Percentiles rank a stretch among this genome's conserved stretches.
Conservation (phyloP, 2,329 filamentous ascomycete genomes). For the Exserohilum rostratum region DNA sequence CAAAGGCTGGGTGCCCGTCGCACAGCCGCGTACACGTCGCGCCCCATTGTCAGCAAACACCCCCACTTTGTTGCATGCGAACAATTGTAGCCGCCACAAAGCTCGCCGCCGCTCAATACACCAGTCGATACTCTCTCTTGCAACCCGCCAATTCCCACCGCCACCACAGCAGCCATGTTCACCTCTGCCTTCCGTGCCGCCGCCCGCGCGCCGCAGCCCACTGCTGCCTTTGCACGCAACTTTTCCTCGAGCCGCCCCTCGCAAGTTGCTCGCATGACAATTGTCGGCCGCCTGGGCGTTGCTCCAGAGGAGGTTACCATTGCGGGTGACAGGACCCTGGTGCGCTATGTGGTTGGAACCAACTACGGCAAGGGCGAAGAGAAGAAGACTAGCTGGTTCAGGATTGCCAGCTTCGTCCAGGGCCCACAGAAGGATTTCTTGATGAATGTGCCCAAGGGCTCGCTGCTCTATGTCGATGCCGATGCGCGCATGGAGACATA, state of each 20-base stretch:
- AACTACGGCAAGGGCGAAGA: conserved; percentile 71
- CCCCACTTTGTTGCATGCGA: conserved; percentile 13
- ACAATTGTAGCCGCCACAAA: conserved; percentile 6
- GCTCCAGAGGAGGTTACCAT: conserved; percentile 77
- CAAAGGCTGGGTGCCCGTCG: conserved; percentile 2
- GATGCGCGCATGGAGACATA: conserved; percentile 70
- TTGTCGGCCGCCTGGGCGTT: conserved; percentile 84
- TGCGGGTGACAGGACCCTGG: conserved; percentile 75
- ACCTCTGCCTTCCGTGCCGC: conserved; percentile 55
- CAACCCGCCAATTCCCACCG: not conserved
- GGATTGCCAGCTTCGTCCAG: conserved; percentile 74
- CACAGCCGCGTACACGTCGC: conserved; percentile 24
- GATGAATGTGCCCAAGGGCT: conserved; percentile 77
- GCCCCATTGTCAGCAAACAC: conserved; percentile 14
- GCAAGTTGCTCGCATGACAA: conserved; percentile 76
- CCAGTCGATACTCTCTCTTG: not conserved
- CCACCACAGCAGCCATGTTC: conserved; percentile 34
- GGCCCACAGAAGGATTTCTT: conserved; percentile 74
- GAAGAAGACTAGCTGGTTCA: conserved; percentile 83
- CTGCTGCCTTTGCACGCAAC: conserved; percentile 60
- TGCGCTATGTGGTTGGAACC: conserved; percentile 79
- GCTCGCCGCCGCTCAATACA: conserved; percentile 4
- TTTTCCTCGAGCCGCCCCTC: conserved; percentile 74
- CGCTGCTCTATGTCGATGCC: conserved; percentile 82
- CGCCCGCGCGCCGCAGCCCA: conserved; percentile 54